phyloP scores from a whole-genome alignment of 2,329 filamentous ascomycete genomes.

The Alternaria sp. region DNA sequence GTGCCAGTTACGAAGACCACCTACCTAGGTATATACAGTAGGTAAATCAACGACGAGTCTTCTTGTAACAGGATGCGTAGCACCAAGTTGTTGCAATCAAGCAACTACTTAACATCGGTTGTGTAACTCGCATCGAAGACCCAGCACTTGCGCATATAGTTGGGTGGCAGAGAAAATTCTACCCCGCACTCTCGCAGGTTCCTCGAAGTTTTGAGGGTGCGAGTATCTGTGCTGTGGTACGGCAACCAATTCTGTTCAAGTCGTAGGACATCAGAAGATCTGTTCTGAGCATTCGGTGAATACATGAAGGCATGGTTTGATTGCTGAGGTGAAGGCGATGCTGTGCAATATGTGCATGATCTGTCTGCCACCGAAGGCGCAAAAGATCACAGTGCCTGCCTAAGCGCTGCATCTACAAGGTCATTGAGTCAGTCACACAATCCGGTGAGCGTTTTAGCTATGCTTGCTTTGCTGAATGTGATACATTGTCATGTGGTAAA shows the following conservation, averaged over 20 bases:
- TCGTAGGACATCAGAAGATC: background rate
- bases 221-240: background rate
- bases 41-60: background rate
- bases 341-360: conserved; percentile 8
- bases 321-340: conserved; percentile 13
- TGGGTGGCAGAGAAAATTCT: background rate
- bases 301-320: conserved; percentile 10
- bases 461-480: background rate
- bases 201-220: conserved; percentile 5
- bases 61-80: background rate
- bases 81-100: background rate
- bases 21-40: background rate
- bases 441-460: background rate
- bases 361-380: background rate
- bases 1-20: background rate
- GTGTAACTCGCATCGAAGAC: conserved; percentile 3
- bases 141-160: conserved; percentile 9
- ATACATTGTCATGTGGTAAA: conserved; percentile 3
- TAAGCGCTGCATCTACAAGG: background rate
- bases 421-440: background rate
- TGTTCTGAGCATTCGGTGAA: background rate
- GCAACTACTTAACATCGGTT: background rate
- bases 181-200: conserved; percentile 8
- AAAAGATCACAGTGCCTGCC: background rate
- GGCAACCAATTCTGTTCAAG: background rate